Evolutionary conservation across 1,284 basidiomycete genomes (phyloP).

Genomic region (Fistulinella staudtii): DNA sequence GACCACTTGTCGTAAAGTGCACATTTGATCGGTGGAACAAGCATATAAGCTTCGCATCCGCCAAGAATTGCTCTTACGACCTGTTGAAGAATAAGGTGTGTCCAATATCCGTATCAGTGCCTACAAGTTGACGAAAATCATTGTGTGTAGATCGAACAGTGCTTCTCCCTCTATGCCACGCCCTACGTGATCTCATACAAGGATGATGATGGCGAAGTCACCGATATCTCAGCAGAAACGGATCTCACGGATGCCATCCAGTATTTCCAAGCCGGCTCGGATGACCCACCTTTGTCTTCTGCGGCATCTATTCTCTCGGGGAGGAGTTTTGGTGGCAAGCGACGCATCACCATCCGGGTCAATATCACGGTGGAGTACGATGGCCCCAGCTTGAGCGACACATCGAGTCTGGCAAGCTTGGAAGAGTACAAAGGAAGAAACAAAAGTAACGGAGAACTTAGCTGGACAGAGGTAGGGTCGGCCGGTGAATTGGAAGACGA

Average conservation of each 20-base stretch:
- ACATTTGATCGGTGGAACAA: slow-evolving; percentile 71
- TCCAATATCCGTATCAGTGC: neutral
- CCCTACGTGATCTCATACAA: slow-evolving; percentile 75
- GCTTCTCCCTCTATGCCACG: slow-evolving; percentile 69
- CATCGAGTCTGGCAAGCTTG: slow-evolving; percentile 70
- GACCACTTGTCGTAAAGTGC: slow-evolving; percentile 74
- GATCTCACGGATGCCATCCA: slow-evolving; percentile 83
- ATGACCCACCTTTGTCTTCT: slow-evolving; percentile 67
- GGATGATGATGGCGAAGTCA: slow-evolving; percentile 82
- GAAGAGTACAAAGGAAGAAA: slow-evolving; percentile 67
- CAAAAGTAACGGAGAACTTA: slow-evolving; percentile 54
- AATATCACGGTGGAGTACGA: slow-evolving; percentile 83
- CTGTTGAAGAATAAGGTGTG: slow-evolving; percentile 65
- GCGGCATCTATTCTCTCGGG: slow-evolving; percentile 70
- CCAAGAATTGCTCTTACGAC: slow-evolving; percentile 71
- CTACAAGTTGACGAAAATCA: no score
- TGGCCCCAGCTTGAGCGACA: slow-evolving; percentile 86
- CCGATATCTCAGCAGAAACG: slow-evolving; percentile 61
- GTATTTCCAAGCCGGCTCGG: slow-evolving; percentile 72
- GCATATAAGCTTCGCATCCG: slow-evolving; percentile 72
- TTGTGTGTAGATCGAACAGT: slow-evolving; percentile 66
- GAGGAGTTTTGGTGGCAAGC: slow-evolving; percentile 60
- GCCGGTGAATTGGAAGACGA: slow-evolving; percentile 59
- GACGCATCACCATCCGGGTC: slow-evolving; percentile 73
- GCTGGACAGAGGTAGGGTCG: slow-evolving; percentile 45